These are phyloP conservation scores for Hygrophoropsis aurantiaca DNA, from an alignment of 768 basidiomycete genomes.

Conservation along the genomic window DNA sequence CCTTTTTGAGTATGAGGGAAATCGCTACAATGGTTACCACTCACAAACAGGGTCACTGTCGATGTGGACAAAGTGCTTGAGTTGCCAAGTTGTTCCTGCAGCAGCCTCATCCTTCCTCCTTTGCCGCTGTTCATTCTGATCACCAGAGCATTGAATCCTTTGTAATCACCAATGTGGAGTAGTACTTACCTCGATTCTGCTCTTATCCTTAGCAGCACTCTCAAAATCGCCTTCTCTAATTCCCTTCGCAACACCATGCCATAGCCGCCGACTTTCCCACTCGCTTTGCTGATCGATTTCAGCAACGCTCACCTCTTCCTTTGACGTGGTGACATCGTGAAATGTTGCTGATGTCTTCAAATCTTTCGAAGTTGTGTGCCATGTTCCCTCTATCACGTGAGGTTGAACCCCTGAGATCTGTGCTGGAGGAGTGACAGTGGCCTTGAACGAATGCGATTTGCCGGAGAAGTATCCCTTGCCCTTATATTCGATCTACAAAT, in stretches of 20 bases:
- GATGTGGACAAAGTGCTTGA: conserved; percentile 75
- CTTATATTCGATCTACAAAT: conserved; percentile 82
- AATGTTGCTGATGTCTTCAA: conserved; percentile 51
- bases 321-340: conserved; percentile 72
- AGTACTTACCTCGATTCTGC: conserved; percentile 75
- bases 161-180: neutral
- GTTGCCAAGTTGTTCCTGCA: conserved; percentile 67
- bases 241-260: conserved; percentile 85
- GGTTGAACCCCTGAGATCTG: conserved; percentile 37
- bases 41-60: conserved; percentile 73
- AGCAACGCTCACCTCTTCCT: conserved; percentile 73
- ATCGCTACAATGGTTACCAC: conserved; percentile 23
- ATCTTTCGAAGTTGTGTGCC: conserved; percentile 68
- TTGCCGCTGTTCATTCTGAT: conserved; percentile 90
- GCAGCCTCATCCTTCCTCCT: conserved; percentile 78
- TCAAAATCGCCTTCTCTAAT: conserved; percentile 93
- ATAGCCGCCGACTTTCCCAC: conserved; percentile 85
- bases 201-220: conserved; percentile 84
- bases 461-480: conserved; percentile 96
- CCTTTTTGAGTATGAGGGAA: neutral
- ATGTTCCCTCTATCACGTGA: conserved; percentile 73
- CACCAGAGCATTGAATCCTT: neutral
- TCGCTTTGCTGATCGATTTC: conserved; percentile 65
- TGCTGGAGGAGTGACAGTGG: conserved; percentile 58
- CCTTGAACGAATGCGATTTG: conserved; percentile 92